Base-by-base conservation (phyloP, 2,329 filamentous ascomycete species). In the Pseudogymnoascus verrucosus region DNA sequence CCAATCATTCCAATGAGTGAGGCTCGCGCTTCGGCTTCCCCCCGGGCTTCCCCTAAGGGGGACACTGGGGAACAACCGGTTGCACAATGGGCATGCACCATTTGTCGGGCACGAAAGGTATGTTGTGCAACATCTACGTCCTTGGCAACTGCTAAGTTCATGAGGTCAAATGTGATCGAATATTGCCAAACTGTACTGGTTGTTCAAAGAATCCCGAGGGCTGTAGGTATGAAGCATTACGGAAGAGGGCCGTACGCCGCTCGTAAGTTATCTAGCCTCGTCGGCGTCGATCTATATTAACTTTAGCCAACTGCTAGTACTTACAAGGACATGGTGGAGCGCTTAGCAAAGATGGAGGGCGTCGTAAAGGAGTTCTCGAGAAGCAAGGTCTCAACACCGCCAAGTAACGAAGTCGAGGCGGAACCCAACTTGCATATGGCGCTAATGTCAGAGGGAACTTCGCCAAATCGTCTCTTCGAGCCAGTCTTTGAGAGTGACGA, bases 271-370 rank as follows among this genome's bases (percentile, higher is more conserved):
- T 44, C n/a, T 40, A 44, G 40, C 40, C 40, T 44, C 40, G 10
- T 21, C 10, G 40, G 40, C 8, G 16, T 21, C 19, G 19, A 44
- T 21, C 40, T 44, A 44, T 19, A 44, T 21, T 44, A 21, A 44
- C 19, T 12, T 5, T 44, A 44, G 16, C 40, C 40, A 21, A 44
- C 40, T 21, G 11, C 10, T 21, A 44, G 40, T 44, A 44, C 40
- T 44, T 67, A 67, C 57, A 67, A 67, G 62, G 65, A 67, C 31
- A 67, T 67, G 64, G 65, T 64, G 14, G 54, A 65, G 42, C 62
- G 65, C 19, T 31, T 67, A 28, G 64, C 63, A 19, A 67, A 65
- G 57, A 67, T 67, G 65, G 65, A 67, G 40, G 54, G 65, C 40
- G 42, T 67, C 39, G n/a, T 42, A 16, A 44, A 44, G 8, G 16